Evolutionary conservation across 2,329 filamentous ascomycete genomes (phyloP).

Genomic region (Aureobasidium musti): DNA sequence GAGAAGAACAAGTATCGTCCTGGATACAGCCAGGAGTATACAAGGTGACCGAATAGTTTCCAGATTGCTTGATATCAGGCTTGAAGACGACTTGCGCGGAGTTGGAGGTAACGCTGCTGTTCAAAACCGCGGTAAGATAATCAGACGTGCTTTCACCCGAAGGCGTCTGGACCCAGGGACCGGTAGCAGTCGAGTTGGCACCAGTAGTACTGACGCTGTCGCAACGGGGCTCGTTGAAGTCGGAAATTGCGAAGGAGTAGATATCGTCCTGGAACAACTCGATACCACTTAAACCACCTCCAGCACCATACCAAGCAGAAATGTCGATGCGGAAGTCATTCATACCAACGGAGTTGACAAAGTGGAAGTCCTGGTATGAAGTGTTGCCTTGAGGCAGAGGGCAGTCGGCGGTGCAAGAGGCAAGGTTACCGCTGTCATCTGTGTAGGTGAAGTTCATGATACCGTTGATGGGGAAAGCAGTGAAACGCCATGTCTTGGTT

Average conservation of each 20-base stretch:
- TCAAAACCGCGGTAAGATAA: constrained; percentile 71
- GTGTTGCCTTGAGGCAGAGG: constrained; percentile 72
- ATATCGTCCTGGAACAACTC: constrained; percentile 77
- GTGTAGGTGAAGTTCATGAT: constrained; percentile 96
- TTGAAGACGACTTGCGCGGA: constrained; percentile 72
- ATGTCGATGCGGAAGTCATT: constrained; percentile 82
- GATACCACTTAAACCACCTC: constrained; percentile 82
- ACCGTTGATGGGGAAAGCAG: constrained; percentile 79
- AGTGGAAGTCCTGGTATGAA: constrained; percentile 84
- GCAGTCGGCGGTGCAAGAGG: constrained; percentile 77
- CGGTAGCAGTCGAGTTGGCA: constrained; percentile 68
- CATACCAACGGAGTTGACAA: constrained; percentile 88
- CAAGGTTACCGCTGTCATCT: constrained; percentile 68
- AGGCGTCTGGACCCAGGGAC: constrained; percentile 70
- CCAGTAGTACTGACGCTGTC: constrained; percentile 60
- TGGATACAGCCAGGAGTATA: constrained; percentile 90
- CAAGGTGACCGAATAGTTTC: constrained; percentile 86
- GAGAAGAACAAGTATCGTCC: constrained; percentile 72
- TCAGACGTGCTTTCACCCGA: constrained; percentile 70
- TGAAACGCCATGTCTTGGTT: constrained; percentile 84
- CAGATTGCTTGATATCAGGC: constrained; percentile 83
- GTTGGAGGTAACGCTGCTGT: constrained; percentile 48
- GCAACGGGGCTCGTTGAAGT: constrained; percentile 87
- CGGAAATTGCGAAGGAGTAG: constrained; percentile 73
- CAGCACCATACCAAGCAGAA: constrained; percentile 80